These are phyloP conservation scores for Cutaneotrichosporon sp. DNA, from an alignment of 1,284 basidiomycete species.

Conservation along the genomic window DNA sequence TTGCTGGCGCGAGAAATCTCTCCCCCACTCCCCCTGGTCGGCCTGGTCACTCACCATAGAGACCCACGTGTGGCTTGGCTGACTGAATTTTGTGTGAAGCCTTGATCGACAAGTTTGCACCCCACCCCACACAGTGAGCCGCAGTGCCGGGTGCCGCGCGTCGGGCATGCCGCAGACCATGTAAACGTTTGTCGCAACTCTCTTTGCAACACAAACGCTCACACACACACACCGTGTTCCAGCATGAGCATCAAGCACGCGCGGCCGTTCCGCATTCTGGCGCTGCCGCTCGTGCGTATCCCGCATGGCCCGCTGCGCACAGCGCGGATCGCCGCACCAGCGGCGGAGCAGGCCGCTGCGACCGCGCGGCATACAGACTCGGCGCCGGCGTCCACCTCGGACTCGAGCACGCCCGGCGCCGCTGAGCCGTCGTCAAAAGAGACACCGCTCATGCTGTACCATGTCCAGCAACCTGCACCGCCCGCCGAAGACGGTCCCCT, in stretches of 20 bases:
- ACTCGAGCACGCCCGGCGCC: background rate
- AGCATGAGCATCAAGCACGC: background rate
- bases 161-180: no score
- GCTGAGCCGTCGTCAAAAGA: conserved; percentile 4
- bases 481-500: conserved; percentile 4
- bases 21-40: no score
- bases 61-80: no score
- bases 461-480: conserved; percentile 18
- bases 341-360: background rate
- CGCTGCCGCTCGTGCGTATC: conserved; percentile 37
- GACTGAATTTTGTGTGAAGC: no score
- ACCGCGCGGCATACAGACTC: background rate
- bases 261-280: conserved; percentile 38
- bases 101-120: no score
- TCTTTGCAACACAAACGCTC: background rate
- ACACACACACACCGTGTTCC: background rate
- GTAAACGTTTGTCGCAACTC: no score
- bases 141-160: background rate
- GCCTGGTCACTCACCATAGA: no score
- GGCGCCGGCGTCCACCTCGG: background rate
- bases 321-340: background rate
- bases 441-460: conserved; percentile 18
- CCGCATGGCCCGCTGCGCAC: conserved; percentile 21
- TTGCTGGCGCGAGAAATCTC: no score
- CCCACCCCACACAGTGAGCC: background rate